Evolutionary conservation across 2,329 filamentous ascomycete species (phyloP), one percentile per base, ranked within the genome.

Genomic region (Neoarthrinium moseri): DNA sequence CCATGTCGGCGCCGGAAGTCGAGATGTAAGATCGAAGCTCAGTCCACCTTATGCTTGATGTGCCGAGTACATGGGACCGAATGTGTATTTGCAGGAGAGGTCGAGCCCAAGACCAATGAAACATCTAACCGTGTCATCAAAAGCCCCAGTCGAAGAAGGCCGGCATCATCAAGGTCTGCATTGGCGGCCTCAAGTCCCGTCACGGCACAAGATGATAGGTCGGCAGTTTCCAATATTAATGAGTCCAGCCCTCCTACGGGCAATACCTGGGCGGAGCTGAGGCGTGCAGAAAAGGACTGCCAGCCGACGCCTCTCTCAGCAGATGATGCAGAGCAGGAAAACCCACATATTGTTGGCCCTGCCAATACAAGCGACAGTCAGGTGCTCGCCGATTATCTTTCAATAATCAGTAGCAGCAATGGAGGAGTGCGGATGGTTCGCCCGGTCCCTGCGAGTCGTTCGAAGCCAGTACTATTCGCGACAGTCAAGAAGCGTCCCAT

Each of bases 1-100:
- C 66, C 79, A 12, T 85, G 81, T 56, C 72, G 81, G 43, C 74
- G 74, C 49, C 73, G 81, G 49, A 84, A 84, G 59, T 81, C 79
- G 2, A 71, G 81, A 52, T 84, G 81, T 57, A 81, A 79, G 15
- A 73, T 80, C 22, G 78, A 81, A 54, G 63, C 75, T 12, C 69
- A 72, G 4, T 70, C 74, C 2, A 65, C 74, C 42, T 69, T 70
- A 6, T 84, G 81, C 54, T 62, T 81, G 7, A 71, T 83, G 56
- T 84, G 81, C 59, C 73, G 73, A 30, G 74, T 78, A 17, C 78
- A 83, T 53, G 72, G 74, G 7, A 80, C 78, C 5, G 73, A 79
- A 20, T 83, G 80, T 47, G 68, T 73, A 39, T 81, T 79, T 45
- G 76, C 77, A 27, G 65, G n/a, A 66, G 21, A 26, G 7, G 23